Percentiles rank a stretch among this genome's conserved stretches.
Evolutionary conservation across 805 yeast genomes (phyloP).

Genomic region (Millerozyma acaciae): DNA sequence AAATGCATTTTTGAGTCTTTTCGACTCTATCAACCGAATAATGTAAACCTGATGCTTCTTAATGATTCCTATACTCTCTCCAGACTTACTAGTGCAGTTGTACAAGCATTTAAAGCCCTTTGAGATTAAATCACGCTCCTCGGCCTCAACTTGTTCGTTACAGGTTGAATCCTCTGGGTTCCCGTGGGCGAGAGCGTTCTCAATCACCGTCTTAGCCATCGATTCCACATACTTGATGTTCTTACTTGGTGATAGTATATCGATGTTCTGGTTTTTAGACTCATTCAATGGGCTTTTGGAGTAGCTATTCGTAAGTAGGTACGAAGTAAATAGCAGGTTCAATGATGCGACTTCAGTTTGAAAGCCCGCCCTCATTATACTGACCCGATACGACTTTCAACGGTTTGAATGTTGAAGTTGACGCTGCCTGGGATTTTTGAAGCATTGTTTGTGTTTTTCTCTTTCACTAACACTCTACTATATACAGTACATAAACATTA

Average conservation of each 20-base stretch:
- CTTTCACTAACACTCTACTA: background rate
- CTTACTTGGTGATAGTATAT: constrained; percentile 3
- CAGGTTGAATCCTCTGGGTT: no score
- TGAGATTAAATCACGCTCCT: constrained; percentile 6
- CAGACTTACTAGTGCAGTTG: constrained; percentile 7
- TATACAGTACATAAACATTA: no score
- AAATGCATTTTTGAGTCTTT: constrained; percentile 10
- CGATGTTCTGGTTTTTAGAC: constrained; percentile 10
- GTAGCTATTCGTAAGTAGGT: constrained; percentile 1
- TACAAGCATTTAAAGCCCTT: constrained; percentile 18
- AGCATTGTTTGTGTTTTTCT: background rate
- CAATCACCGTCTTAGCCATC: constrained; percentile 6
- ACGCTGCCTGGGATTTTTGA: no score
- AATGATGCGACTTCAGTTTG: background rate
- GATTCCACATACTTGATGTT: constrained; percentile 8
- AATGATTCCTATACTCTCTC: constrained; percentile 9
- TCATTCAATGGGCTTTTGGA: constrained; percentile 7
- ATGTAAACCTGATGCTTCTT: constrained; percentile 26
- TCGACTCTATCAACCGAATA: constrained; percentile 19
- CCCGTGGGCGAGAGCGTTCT: no score
- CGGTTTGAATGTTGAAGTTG: no score
- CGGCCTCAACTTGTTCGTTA: constrained; percentile 8
- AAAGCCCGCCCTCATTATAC: constrained; percentile 1
- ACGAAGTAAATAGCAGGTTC: constrained; percentile 5
- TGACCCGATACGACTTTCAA: no score